These are phyloP conservation scores for Arabidopsis arenosa DNA, from an alignment of 345 rosid genomes.

Conservation along the genomic window DNA sequence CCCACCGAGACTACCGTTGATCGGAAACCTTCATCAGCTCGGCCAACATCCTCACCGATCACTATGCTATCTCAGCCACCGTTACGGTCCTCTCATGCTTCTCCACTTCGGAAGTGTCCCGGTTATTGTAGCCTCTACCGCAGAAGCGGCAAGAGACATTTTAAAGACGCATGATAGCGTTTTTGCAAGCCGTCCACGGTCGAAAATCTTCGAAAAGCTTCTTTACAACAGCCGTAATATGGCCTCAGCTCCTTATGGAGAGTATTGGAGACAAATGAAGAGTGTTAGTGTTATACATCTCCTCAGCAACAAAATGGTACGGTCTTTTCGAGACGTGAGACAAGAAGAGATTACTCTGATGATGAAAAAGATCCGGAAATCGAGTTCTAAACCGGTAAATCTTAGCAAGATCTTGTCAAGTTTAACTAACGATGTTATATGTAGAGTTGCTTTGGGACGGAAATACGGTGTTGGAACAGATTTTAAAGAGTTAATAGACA, in stretches of 20 bases:
- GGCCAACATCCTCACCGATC: slow-evolving; percentile 58
- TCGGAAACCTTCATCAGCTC: slow-evolving; percentile 69
- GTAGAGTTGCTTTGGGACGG: slow-evolving; percentile 63
- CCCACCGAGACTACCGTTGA: slow-evolving; percentile 55
- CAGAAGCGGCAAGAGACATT: slow-evolving; percentile 53
- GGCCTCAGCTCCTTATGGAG: slow-evolving; percentile 60
- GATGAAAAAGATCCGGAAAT: slow-evolving; percentile 42
- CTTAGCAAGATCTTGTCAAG: slow-evolving; percentile 44
- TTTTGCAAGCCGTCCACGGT: slow-evolving; percentile 56
- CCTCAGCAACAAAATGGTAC: slow-evolving; percentile 58
- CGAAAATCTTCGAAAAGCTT: slow-evolving; percentile 39
- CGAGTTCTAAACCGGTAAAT: slow-evolving; percentile 41
- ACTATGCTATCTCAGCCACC: slow-evolving; percentile 48
- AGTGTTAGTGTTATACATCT: slow-evolving; percentile 56
- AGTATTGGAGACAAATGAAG: slow-evolving; percentile 75
- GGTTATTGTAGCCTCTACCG: slow-evolving; percentile 58
- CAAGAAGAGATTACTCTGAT: slow-evolving; percentile 54
- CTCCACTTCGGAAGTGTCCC: slow-evolving; percentile 59
- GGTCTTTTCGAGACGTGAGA: slow-evolving; percentile 46
- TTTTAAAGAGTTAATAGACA: slow-evolving; percentile 45
- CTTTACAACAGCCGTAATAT: slow-evolving; percentile 50
- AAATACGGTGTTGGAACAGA: slow-evolving; percentile 55
- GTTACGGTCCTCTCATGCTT: slow-evolving; percentile 64
- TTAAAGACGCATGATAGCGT: slow-evolving; percentile 60
- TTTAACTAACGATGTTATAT: slow-evolving; percentile 54